A percentile compares a stretch with the other conserved stretches of the same genome.
These are phyloP conservation scores for Botrytis pseudocinerea DNA, from an alignment of 2,329 filamentous ascomycete genomes.

Conservation along the genomic window DNA sequence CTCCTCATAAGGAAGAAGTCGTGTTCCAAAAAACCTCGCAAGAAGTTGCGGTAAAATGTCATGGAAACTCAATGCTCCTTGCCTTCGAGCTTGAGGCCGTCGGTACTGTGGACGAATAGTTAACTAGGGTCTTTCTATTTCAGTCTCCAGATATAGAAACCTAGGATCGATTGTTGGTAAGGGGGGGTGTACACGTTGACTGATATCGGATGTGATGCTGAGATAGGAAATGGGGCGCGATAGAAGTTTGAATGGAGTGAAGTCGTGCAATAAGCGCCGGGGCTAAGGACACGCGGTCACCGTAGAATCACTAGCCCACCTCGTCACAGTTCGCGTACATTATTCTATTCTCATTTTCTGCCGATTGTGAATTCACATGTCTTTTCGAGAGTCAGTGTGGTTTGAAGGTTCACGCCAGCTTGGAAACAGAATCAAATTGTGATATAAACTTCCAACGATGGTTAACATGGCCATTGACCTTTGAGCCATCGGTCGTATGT, in stretches of 20 bases:
- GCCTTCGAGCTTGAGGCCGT: background rate
- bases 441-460: background rate
- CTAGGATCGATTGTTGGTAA: background rate
- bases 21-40: too few species aligned
- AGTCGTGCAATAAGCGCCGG: background rate
- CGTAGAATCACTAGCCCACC: background rate
- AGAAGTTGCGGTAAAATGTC: too few species aligned
- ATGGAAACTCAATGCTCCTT: background rate
- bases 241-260: background rate
- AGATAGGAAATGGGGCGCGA: background rate
- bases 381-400: background rate
- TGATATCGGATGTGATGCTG: background rate
- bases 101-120: background rate
- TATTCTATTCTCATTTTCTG: background rate
- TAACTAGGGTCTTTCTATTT: too few species aligned
- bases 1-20: background rate
- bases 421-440: background rate
- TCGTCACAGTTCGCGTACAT: background rate
- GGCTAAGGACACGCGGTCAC: background rate
- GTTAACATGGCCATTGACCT: background rate
- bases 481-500: background rate
- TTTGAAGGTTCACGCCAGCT: background rate
- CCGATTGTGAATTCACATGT: background rate
- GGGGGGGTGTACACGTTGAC: background rate
- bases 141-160: background rate